Conservation (phyloP, 2,329 filamentous ascomycete genomes). For the Cladosporium sphaerospermum region DNA sequence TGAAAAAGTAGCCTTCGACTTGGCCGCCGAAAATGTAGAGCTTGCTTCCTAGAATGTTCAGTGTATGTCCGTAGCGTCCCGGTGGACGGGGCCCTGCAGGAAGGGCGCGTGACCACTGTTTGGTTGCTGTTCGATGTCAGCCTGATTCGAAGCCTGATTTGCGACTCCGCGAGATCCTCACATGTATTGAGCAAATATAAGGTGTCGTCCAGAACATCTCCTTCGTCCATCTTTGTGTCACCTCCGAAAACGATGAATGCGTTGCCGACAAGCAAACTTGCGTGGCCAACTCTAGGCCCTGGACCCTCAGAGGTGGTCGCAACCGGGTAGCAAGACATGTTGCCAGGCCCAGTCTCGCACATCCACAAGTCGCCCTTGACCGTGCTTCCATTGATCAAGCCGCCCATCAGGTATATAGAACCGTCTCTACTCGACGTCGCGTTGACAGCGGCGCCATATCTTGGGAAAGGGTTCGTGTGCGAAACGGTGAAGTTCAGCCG, state of each 20-base stretch:
- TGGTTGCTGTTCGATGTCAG: slow-evolving; percentile 62
- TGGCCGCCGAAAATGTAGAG: slow-evolving; percentile 97
- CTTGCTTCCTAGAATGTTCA: slow-evolving; percentile 94
- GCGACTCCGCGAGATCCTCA: slow-evolving; percentile 48
- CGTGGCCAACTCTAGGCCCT: slow-evolving; percentile 87
- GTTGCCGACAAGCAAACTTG: slow-evolving; percentile 91
- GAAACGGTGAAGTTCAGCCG: slow-evolving; percentile 78
- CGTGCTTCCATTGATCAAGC: slow-evolving; percentile 86
- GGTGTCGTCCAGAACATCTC: slow-evolving; percentile 86
- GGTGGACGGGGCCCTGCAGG: slow-evolving; percentile 79
- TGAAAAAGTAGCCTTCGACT: slow-evolving; percentile 97
- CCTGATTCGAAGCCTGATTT: slow-evolving; percentile 4
- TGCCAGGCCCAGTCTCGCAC: slow-evolving; percentile 78
- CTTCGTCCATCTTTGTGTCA: slow-evolving; percentile 94
- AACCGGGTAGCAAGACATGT: slow-evolving; percentile 84
- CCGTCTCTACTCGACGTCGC: slow-evolving; percentile 89
- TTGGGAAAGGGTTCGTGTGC: slow-evolving; percentile 81
- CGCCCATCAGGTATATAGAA: slow-evolving; percentile 96
- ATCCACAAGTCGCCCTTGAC: slow-evolving; percentile 98
- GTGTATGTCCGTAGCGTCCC: slow-evolving; percentile 88
- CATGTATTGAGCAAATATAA: slow-evolving; percentile 95
- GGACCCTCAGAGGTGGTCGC: slow-evolving; percentile 89
- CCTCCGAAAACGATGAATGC: slow-evolving; percentile 98
- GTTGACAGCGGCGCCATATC: slow-evolving; percentile 96
- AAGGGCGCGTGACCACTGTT: slow-evolving; percentile 93